phyloP scores from a whole-genome alignment of 352 stramenopile genomes.

The Blastocystis sp. region DNA sequence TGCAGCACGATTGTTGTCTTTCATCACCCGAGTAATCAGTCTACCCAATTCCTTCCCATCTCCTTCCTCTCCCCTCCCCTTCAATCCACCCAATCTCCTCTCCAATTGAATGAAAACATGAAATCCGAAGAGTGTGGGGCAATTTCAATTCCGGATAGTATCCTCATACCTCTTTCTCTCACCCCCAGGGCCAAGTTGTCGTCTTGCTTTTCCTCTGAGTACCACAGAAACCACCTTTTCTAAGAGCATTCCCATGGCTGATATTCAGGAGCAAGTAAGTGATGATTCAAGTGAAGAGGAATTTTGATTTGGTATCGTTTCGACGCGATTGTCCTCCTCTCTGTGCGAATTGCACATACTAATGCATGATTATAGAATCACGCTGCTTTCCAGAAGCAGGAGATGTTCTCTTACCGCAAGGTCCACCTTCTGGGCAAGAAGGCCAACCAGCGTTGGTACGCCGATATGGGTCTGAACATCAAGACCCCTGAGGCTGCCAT shows the following conservation, averaged over 20 bases:
- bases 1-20: neutral
- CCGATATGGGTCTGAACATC: constrained; percentile 43
- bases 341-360: neutral
- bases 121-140: too few relatives aligned
- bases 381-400: constrained; percentile 97
- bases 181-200: too few relatives aligned
- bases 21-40: too few relatives aligned
- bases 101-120: too few relatives aligned
- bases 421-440: constrained; percentile 54
- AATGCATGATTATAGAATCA: constrained; percentile 72
- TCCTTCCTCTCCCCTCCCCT: too few relatives aligned
- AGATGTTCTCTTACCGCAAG: constrained; percentile 57
- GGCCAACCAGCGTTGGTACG: constrained; percentile 55
- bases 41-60: too few relatives aligned
- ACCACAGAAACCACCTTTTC: constrained; percentile 44
- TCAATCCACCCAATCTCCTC: too few relatives aligned
- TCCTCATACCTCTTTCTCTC: too few relatives aligned
- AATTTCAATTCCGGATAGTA: too few relatives aligned
- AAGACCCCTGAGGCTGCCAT: constrained; percentile 51
- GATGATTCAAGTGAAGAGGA: neutral
- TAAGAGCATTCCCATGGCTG: constrained; percentile 12
- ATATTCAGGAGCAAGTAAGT: constrained; percentile 51
- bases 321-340: too few relatives aligned
- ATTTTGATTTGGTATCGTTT: too few relatives aligned
- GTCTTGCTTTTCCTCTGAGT: neutral